A percentile compares a stretch with the other conserved stretches of the same genome.
These are phyloP conservation scores for Vigna nakashimae DNA, from an alignment of 306 rosid genomes.

Conservation along the genomic window DNA sequence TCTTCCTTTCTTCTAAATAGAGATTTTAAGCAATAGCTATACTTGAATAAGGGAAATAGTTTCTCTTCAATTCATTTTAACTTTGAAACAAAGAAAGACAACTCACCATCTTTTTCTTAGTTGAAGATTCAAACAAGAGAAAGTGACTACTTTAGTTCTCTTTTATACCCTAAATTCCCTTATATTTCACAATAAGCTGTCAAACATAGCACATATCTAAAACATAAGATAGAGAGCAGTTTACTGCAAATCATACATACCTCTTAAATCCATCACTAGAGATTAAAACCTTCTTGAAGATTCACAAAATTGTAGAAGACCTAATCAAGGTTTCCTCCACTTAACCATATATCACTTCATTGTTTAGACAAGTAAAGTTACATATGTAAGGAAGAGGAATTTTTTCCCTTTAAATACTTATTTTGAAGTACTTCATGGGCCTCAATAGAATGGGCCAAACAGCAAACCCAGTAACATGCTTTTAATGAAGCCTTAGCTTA, in stretches of 20 bases:
- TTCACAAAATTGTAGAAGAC: conserved; percentile 5
- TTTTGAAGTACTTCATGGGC: background rate
- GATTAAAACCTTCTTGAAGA: conserved; percentile 15
- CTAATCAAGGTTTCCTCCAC: conserved; percentile 10
- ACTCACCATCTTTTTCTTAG: background rate
- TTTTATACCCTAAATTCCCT: background rate
- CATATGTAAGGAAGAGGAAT: background rate
- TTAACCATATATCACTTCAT: background rate
- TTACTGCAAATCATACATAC: conserved; percentile 1
- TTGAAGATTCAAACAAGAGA: conserved; percentile 11
- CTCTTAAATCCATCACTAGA: background rate
- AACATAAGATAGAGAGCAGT: background rate
- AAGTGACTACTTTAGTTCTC: background rate
- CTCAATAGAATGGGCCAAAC: background rate
- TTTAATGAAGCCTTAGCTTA: background rate
- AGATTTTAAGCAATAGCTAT: background rate
- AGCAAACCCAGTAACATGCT: background rate
- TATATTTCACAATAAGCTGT: background rate
- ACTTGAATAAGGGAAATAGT: background rate
- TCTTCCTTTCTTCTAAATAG: background rate
- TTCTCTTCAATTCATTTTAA: background rate
- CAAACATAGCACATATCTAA: background rate
- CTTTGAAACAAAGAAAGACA: background rate
- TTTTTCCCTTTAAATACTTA: background rate
- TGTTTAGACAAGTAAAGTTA: background rate